A percentile compares a stretch with the other conserved stretches of the same genome.
These are phyloP conservation scores for Boechera retrofracta DNA, from an alignment of 345 rosid species.

Conservation along the genomic window DNA sequence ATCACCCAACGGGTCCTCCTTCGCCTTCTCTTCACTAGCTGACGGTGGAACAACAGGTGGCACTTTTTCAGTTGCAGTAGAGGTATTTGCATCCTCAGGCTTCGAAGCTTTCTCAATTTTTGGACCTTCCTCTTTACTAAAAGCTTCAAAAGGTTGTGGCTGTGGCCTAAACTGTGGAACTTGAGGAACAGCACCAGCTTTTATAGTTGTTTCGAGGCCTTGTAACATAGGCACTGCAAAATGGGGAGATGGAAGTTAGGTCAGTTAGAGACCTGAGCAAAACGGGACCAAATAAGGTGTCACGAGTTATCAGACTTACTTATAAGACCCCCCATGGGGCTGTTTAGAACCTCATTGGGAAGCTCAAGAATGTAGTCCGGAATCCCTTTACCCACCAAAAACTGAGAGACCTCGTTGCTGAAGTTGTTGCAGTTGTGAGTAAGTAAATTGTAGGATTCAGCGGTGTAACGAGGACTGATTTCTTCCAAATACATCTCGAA, in stretches of 20 bases:
- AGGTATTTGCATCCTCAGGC: slow-evolving; percentile 32
- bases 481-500: slow-evolving; percentile 88
- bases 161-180: slow-evolving; percentile 83
- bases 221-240: slow-evolving; percentile 95
- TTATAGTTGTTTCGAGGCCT: slow-evolving; percentile 75
- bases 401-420: slow-evolving; percentile 88
- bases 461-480: slow-evolving; percentile 85
- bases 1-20: slow-evolving; percentile 68
- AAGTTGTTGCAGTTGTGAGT: slow-evolving; percentile 95
- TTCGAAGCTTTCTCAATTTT: slow-evolving; percentile 29
- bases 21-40: slow-evolving; percentile 42
- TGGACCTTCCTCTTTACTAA: slow-evolving; percentile 36
- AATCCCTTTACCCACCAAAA: slow-evolving; percentile 77
- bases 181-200: slow-evolving; percentile 86
- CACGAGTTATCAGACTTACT: slow-evolving; percentile 53
- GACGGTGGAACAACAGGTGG: slow-evolving; percentile 51
- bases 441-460: slow-evolving; percentile 78
- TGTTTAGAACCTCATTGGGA: slow-evolving; percentile 84
- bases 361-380: slow-evolving; percentile 90
- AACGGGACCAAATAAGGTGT: background rate
- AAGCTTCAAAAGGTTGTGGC: slow-evolving; percentile 43
- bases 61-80: slow-evolving; percentile 12
- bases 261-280: background rate
- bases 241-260: background rate
- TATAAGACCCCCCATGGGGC: slow-evolving; percentile 92